Conservation (phyloP, 1,284 basidiomycete genomes). For the Cryptococcus jaspeensis region DNA sequence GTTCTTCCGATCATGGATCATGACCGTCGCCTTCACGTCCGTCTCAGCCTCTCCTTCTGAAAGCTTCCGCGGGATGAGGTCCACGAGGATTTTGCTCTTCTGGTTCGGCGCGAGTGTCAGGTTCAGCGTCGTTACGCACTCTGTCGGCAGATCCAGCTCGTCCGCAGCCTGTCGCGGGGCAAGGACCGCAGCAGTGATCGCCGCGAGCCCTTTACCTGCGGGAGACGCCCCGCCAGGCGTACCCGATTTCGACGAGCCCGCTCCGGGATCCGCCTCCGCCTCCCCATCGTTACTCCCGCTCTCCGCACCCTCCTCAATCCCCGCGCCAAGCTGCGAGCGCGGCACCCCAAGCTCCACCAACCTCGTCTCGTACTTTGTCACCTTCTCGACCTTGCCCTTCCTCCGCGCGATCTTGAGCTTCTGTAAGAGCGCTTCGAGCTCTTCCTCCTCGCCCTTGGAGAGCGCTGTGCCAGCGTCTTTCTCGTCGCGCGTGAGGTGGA, state of each 20-base stretch:
- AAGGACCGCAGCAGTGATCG: not conserved
- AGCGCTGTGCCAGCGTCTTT: slow-evolving; percentile 46
- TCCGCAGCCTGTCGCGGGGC: not conserved
- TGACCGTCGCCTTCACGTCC: slow-evolving; percentile 24
- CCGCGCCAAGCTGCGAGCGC: slow-evolving; percentile 14
- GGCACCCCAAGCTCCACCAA: slow-evolving; percentile 52
- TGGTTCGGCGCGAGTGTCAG: slow-evolving; percentile 43
- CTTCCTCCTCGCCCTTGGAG: slow-evolving; percentile 55
- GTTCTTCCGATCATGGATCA: slow-evolving; percentile 45
- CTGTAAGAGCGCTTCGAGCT: slow-evolving; percentile 55
- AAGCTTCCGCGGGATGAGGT: slow-evolving; percentile 20
- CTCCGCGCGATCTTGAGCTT: slow-evolving; percentile 56
- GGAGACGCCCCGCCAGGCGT: slow-evolving; percentile 4
- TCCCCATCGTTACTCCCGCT: slow-evolving; percentile 10
- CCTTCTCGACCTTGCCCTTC: slow-evolving; percentile 56
- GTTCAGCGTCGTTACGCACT: slow-evolving; percentile 14
- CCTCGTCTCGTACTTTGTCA: slow-evolving; percentile 54
- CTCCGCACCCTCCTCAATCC: slow-evolving; percentile 2
- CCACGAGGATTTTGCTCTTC: slow-evolving; percentile 43
- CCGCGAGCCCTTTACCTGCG: not conserved
- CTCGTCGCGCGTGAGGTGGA: slow-evolving; percentile 37
- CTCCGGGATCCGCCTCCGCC: slow-evolving; percentile 7
- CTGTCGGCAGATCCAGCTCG: not conserved
- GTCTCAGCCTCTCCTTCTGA: not conserved
- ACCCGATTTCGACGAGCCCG: not conserved